Percentiles rank a stretch among this genome's conserved stretches.
Evolutionary conservation across 257 asterid genomes (phyloP).

Genomic region (Fraxinus anomala): DNA sequence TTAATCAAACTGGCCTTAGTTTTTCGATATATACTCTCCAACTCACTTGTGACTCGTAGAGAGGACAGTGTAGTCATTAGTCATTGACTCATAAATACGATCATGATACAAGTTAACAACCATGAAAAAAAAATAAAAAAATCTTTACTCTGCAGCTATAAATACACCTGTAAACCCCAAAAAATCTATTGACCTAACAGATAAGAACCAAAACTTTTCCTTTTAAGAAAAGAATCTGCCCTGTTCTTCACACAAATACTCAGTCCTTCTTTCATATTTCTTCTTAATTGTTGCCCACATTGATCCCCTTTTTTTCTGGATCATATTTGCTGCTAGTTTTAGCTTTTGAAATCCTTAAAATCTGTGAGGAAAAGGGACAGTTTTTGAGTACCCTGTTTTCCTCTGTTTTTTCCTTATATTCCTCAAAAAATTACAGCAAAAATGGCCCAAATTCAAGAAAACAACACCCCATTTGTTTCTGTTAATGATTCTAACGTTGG

Average conservation of each 20-base stretch:
- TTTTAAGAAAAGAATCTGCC: background rate
- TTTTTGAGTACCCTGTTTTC: conserved; percentile 29
- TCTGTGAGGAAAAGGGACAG: conserved; percentile 21
- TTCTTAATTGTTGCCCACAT: background rate
- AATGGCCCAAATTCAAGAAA: conserved; percentile 42
- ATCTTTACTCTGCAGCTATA: conserved; percentile 28
- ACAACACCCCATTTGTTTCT: conserved; percentile 15
- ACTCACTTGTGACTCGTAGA: no score
- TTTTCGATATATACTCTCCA: no score
- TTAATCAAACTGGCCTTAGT: no score
- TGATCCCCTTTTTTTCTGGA: conserved; percentile 15
- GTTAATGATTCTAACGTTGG: conserved; percentile 39
- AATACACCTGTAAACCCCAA: conserved; percentile 28
- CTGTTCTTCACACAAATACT: background rate
- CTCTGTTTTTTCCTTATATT: conserved; percentile 11
- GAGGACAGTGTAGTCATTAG: conserved; percentile 12
- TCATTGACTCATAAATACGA: conserved; percentile 37
- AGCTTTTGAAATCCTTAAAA: background rate
- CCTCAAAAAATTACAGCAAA: background rate
- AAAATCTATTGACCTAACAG: conserved; percentile 26
- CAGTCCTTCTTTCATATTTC: background rate
- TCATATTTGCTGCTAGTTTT: background rate
- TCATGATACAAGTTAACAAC: background rate
- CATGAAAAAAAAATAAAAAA: background rate
- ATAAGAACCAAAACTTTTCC: background rate